Evolutionary conservation across 169 alveolate species (phyloP), one percentile per base, ranked within the genome.

Genomic region (Eimeria mitis): DNA sequence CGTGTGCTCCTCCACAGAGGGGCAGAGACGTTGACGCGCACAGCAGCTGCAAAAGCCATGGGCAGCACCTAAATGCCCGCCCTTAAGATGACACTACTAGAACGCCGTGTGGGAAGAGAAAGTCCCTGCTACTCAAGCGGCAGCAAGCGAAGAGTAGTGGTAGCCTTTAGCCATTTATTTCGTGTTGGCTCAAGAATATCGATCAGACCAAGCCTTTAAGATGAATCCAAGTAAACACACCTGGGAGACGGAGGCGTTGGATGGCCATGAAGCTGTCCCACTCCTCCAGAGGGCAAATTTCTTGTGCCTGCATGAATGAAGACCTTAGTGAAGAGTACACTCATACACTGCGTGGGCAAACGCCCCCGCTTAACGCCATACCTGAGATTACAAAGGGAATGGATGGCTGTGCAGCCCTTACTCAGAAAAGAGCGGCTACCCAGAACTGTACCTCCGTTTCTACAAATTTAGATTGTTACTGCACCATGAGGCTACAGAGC

Each of bases 1-100:
- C 95, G 84, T n/a, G 87, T 52, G 84, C 95, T 71, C n/a, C 75
- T 54, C 96, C 96, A 94, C 52, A 94, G 94, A 54, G 96, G 94
- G 37, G 94, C 89, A 11, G 96, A 84, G 4, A 79, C 89, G 61
- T 94, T 94, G 81, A 94, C 94, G 37, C 96, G 94, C 61, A 94
- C 96, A 31, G 96, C 89, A 28, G 96, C 96, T 94, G 89, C 89
- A 75, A 42, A 68, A 44, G 54, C 54, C 88, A 78, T n/a, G 44
- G 49, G 88, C 44, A 78, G 42, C 68, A 78, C 65, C 28, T 11
- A 68, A 49, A 14, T 40, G 56, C 83, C 16, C 19, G 56, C 83
- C 54, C 1, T 73, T 16, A 40, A n/a, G 54, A 16, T 23, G 83
- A 16, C 83, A 37, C 83, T 40, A 40, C 54, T 73, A 40, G 56